These are phyloP conservation scores for Endogone sp. DNA, from an alignment of 192 early-diverging fungal genomes.

Conservation along the genomic window DNA sequence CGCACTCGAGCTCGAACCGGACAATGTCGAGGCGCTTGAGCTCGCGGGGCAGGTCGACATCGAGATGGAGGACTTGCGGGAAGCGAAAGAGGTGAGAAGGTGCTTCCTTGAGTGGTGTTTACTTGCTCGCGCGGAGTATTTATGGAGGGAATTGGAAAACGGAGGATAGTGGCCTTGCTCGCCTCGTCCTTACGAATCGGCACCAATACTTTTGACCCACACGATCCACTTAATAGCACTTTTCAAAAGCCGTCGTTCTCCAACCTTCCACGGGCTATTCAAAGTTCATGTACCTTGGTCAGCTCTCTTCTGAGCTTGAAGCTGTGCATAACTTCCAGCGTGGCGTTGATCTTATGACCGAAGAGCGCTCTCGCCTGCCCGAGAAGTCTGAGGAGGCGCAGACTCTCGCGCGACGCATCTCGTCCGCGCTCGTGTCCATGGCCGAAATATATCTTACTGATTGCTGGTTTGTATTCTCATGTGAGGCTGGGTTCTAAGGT, in stretches of 20 bases:
- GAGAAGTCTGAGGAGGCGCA: slow-evolving; percentile 38
- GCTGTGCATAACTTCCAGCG: slow-evolving; percentile 65
- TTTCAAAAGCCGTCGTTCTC: slow-evolving; percentile 66
- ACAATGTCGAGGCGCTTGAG: slow-evolving; percentile 59
- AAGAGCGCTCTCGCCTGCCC: slow-evolving; percentile 39
- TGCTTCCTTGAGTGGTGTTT: not conserved
- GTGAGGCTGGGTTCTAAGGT: no score
- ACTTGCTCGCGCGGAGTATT: slow-evolving; percentile 4
- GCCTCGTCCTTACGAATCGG: not conserved
- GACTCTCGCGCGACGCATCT: slow-evolving; percentile 60
- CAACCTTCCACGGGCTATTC: slow-evolving; percentile 61
- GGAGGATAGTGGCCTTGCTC: no score
- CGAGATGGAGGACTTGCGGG: slow-evolving; percentile 65
- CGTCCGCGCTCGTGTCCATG: slow-evolving; percentile 88
- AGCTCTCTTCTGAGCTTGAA: slow-evolving; percentile 62
- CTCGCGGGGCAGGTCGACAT: slow-evolving; percentile 71
- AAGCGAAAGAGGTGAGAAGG: slow-evolving; percentile 52
- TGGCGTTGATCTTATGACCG: slow-evolving; percentile 65
- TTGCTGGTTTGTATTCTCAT: slow-evolving; percentile 75
- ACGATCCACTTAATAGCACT: slow-evolving; percentile 31
- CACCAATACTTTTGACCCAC: slow-evolving; percentile 3
- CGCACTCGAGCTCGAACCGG: slow-evolving; percentile 58
- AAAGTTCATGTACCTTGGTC: slow-evolving; percentile 89
- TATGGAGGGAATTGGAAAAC: no score
- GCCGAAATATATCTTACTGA: slow-evolving; percentile 98